Evolutionary conservation across 202 grass and related monocot species (phyloP), one percentile per base, ranked within the genome.

Genomic region (Hordeum pubiflorum): DNA sequence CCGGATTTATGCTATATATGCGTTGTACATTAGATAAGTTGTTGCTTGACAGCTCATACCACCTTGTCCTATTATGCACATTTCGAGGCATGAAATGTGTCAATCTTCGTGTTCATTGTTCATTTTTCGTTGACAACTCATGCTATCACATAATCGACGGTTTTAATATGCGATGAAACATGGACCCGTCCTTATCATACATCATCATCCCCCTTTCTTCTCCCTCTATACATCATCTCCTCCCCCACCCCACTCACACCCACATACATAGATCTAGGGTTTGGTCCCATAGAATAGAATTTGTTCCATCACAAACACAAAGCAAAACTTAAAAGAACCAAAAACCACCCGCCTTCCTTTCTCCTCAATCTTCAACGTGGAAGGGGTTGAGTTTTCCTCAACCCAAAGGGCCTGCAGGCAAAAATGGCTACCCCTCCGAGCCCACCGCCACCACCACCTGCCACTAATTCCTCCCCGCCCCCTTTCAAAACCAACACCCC

Each of bases 401-500:
- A 80, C 10, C 12, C 58, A 14, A 66, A 80, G 84, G 84, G 77
- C 46, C 50, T 86, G 46, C 2, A 38, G 24, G 75, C 24, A 83
- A 83, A 87, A 74, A 87, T 87, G 80, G 74, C 9, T 24, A 12
- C 40, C 14, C 4, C 41, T 11, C 44, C 74, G 77, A 63, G 22
- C 74, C 80, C 74, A 83, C 72, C 73, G 11, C 39, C 52, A 50
- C 57, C 67, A 61, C 18, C 39, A 38, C 36, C 68, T 9, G 14
- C 71, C 23, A 77, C 33, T 3, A 71, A 34, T 39, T 71, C 72
- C 79, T 54, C 85, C 64, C 57, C 73, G 79, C 55, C 38, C 27
- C 61, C 58, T 33, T 87, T 78, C 80, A 82, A 87, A 87, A 38
- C 80, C 21, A 58, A 57, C 40, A 32, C 65, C 43, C n/a, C 74